Base-by-base conservation (phyloP, 2,329 filamentous ascomycete genomes). In the Tolypocladium ovalisporum region DNA sequence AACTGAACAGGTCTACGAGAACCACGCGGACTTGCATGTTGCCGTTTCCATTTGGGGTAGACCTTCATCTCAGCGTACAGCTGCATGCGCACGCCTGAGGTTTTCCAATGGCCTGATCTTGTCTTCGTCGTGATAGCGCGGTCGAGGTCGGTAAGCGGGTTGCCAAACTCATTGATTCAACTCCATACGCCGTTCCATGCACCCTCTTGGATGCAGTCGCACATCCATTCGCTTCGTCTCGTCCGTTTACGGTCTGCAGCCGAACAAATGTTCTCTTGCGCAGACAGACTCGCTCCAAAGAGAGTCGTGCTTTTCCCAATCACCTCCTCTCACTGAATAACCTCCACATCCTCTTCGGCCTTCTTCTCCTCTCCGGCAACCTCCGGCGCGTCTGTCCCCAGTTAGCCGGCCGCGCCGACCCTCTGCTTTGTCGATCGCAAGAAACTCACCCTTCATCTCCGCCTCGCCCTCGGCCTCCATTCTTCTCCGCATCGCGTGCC, bases 401-500 rank as follows among this genome's bases (percentile, higher is more conserved):
- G 47, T 52, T 10, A 52, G 47, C 47, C 29, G 3, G 15, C 17
- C 29, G 19, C 9, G 27, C 8, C 19, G n/a, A 34, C 19, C 2
- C 47, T 22, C 5, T 34, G 3, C n/a, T n/a, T n/a, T n/a, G 10
- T 7, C 17, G 12, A n/a, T 22, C 6, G 19, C 29, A 39, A 65
- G n/a, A n/a, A 40, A 65, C 68, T 52, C 52, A 78, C 76, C 76
- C 62, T 76, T 74, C 75, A 79, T 80, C 64, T 68, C 76, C 4
- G 75, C 75, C 61, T 78, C 78, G 15, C 77, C 79, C 44, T 76
- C 76, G 1, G 68, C 75, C 60, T 75, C 79, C 66, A 75, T 75
- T 69, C 77, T 80, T 59, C 81, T 72, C 73, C 77, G 76, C 57
- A 82, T 57, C 22, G 79, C 80, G 62, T 82, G 73, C 2, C 72